phyloP scores from a whole-genome alignment of 495 filamentous ascomycete genomes.

The Apodospora peruviana region DNA sequence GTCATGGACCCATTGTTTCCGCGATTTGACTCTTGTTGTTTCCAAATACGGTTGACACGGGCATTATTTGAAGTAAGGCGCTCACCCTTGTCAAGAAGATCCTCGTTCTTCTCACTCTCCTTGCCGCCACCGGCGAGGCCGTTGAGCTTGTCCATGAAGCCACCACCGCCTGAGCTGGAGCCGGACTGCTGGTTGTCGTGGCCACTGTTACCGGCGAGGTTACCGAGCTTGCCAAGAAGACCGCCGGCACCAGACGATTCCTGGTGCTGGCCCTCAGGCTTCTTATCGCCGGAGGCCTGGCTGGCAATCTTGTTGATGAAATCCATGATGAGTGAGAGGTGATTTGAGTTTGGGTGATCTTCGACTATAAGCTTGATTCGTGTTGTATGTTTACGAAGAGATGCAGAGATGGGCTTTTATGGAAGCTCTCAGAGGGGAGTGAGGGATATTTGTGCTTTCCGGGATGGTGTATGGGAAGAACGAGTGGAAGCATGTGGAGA shows the following conservation, averaged over 20 bases:
- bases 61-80: background rate
- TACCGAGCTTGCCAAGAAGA: slow-evolving; percentile 47
- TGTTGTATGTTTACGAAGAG: too few species aligned
- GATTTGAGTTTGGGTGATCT: background rate
- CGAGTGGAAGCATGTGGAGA: background rate
- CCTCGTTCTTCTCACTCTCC: slow-evolving; percentile 66
- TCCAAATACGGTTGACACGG: background rate
- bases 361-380: background rate
- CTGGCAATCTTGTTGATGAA: slow-evolving; percentile 33
- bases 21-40: too few species aligned
- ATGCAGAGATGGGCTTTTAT: too few species aligned
- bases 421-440: too few species aligned
- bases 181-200: slow-evolving; percentile 9
- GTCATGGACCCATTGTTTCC: too few species aligned
- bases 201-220: slow-evolving; percentile 8
- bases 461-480: too few species aligned
- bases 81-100: slow-evolving; percentile 58
- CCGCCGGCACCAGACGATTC: slow-evolving; percentile 5
- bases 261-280: slow-evolving; percentile 14
- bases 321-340: slow-evolving; percentile 27
- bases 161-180: slow-evolving; percentile 7
- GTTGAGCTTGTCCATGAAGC: slow-evolving; percentile 55
- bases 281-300: slow-evolving; percentile 11
- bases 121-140: slow-evolving; percentile 56
- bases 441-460: too few species aligned